A percentile compares a stretch with the other conserved stretches of the same genome.
Evolutionary conservation across 768 basidiomycete genomes (phyloP).

Genomic region (Suillus fuscotomentosus): DNA sequence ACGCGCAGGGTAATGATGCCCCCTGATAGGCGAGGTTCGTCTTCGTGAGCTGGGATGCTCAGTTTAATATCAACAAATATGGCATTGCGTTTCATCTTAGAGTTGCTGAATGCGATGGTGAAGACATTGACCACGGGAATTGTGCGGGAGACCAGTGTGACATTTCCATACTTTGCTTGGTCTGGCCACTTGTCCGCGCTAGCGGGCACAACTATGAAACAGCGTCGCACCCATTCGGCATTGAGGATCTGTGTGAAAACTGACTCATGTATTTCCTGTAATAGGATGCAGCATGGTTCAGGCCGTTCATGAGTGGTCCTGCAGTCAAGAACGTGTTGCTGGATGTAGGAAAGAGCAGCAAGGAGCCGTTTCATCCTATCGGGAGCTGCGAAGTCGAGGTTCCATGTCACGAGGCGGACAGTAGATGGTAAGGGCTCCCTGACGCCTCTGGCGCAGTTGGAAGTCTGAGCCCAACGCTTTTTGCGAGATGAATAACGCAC

Average conservation of each 20-base stretch:
- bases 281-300: constrained; percentile 58
- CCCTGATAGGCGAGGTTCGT: constrained; percentile 31
- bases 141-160: constrained; percentile 64
- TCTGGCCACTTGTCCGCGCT: constrained; percentile 54
- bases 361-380: constrained; percentile 43
- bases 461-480: constrained; percentile 31
- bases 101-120: constrained; percentile 51
- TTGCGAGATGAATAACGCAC: constrained; percentile 33
- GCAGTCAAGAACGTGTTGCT: constrained; percentile 49
- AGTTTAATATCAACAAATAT: constrained; percentile 58
- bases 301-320: constrained; percentile 42
- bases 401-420: constrained; percentile 69
- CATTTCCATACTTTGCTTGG: constrained; percentile 55
- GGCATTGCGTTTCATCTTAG: constrained; percentile 52
- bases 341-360: constrained; percentile 53
- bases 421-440: constrained; percentile 38
- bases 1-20: constrained; percentile 52
- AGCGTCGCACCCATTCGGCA: constrained; percentile 60
- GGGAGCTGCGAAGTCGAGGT: constrained; percentile 51
- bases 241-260: constrained; percentile 50
- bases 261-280: constrained; percentile 60
- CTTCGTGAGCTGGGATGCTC: constrained; percentile 30
- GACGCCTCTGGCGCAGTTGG: constrained; percentile 34
- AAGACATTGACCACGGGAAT: constrained; percentile 48
- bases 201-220: constrained; percentile 60